phyloP scores from a whole-genome alignment of 2,329 filamentous ascomycete species.

The Penicillium glabrum region DNA sequence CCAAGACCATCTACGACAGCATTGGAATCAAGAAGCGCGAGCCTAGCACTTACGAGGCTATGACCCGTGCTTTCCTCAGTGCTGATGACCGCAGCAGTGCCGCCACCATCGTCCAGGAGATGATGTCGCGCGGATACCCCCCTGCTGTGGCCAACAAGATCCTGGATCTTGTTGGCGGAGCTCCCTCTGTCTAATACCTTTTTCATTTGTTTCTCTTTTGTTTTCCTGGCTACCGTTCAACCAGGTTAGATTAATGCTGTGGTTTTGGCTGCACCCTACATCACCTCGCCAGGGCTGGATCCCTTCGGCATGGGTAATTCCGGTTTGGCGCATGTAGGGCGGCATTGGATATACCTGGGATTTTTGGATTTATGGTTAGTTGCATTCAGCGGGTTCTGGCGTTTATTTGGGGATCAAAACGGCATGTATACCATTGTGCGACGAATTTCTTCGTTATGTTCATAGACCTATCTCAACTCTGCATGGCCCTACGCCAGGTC shows the following conservation, averaged over 20 bases:
- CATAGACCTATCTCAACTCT: conserved; percentile 31
- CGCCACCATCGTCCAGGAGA: conserved; percentile 79
- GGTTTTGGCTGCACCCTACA: conserved; percentile 14
- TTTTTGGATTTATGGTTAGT: conserved; percentile 11
- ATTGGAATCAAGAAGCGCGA: conserved; percentile 78
- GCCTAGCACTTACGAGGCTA: conserved; percentile 97
- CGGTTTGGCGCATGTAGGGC: conserved; percentile 27
- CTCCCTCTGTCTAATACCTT: conserved; percentile 25
- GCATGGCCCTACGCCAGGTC: conserved; percentile 16
- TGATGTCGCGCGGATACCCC: conserved; percentile 86
- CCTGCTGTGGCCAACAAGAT: conserved; percentile 92
- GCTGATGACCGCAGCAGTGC: conserved; percentile 77
- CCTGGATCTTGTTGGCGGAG: conserved; percentile 72
- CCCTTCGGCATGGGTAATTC: conserved; percentile 29
- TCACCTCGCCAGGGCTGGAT: conserved; percentile 34
- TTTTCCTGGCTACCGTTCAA: conserved; percentile 10
- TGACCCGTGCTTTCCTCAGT: conserved; percentile 89
- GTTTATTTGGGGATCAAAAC: conserved; percentile 22
- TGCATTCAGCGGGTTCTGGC: conserved; percentile 25
- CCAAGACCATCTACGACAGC: conserved; percentile 74
- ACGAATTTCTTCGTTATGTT: conserved; percentile 11
- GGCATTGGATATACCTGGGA: conserved; percentile 24
- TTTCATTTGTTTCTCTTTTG: neutral
- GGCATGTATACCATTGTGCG: conserved; percentile 23
- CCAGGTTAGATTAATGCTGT: conserved; percentile 24